Percentiles rank a stretch among this genome's conserved stretches.
These are phyloP conservation scores for Penicillium glabrum DNA, from an alignment of 2,329 filamentous ascomycete species.

Conservation along the genomic window DNA sequence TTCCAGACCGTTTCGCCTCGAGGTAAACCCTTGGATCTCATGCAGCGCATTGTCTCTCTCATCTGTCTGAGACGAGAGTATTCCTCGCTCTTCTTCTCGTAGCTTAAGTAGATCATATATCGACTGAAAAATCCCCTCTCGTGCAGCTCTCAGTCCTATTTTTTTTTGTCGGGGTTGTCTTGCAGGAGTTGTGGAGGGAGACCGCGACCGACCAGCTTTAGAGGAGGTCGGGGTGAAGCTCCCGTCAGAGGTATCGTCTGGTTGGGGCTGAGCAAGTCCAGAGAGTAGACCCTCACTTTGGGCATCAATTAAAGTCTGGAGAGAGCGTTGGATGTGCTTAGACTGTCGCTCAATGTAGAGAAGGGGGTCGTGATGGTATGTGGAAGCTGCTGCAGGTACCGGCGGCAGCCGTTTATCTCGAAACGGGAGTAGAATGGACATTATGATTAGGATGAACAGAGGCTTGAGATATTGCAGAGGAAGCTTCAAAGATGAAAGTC, in stretches of 20 bases:
- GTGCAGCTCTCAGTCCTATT: slow-evolving; percentile 53
- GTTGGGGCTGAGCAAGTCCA: slow-evolving; percentile 42
- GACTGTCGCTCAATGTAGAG: slow-evolving; percentile 54
- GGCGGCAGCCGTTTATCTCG: slow-evolving; percentile 25
- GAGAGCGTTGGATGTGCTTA: slow-evolving; percentile 55
- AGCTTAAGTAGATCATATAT: slow-evolving; percentile 58
- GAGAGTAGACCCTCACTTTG: slow-evolving; percentile 59
- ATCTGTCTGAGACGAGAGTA: slow-evolving; percentile 48
- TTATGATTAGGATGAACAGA: slow-evolving; percentile 8
- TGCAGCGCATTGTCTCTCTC: slow-evolving; percentile 49
- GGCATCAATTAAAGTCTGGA: slow-evolving; percentile 61
- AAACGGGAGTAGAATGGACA: slow-evolving; percentile 33
- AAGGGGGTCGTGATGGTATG: slow-evolving; percentile 43
- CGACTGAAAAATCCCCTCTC: slow-evolving; percentile 57
- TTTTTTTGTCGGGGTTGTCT: slow-evolving; percentile 45
- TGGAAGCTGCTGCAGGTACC: slow-evolving; percentile 30
- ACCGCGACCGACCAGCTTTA: slow-evolving; percentile 26
- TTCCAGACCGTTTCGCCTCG: slow-evolving; percentile 51
- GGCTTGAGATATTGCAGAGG: not conserved
- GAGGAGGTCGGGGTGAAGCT: slow-evolving; percentile 41
- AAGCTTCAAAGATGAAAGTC: too few species aligned
- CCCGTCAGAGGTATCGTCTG: slow-evolving; percentile 49
- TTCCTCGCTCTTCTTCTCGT: slow-evolving; percentile 56
- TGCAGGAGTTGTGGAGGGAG: slow-evolving; percentile 38
- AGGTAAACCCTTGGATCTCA: slow-evolving; percentile 53